Evolutionary conservation across 495 filamentous ascomycete species (phyloP).

Genomic region (Aspergillus coremiiformis): DNA sequence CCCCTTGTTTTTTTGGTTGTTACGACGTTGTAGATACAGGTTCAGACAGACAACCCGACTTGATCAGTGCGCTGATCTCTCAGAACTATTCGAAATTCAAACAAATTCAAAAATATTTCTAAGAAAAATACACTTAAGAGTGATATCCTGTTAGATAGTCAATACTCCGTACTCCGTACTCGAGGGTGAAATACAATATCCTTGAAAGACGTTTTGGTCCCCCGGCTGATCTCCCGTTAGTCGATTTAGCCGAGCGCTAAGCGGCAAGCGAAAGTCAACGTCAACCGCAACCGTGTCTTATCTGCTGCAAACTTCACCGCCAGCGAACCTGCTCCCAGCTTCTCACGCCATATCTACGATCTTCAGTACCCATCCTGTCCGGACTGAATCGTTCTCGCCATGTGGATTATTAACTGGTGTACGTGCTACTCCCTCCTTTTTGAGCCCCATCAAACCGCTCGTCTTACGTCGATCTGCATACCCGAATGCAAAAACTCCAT

Average conservation of each 20-base stretch:
- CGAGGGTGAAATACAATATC: too few relatives aligned
- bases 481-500: neutral
- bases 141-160: too few relatives aligned
- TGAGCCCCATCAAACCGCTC: too few relatives aligned
- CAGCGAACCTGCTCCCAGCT: slow-evolving; percentile 1
- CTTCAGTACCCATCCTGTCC: slow-evolving; percentile 2
- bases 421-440: slow-evolving; percentile 33
- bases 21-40: slow-evolving; percentile 6
- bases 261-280: slow-evolving; percentile 11
- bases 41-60: neutral
- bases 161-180: neutral
- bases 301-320: slow-evolving; percentile 10
- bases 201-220: neutral
- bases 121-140: too few relatives aligned
- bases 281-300: slow-evolving; percentile 28
- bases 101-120: slow-evolving; percentile 1
- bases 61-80: slow-evolving; percentile 4
- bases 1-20: slow-evolving; percentile 33
- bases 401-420: slow-evolving; percentile 99
- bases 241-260: slow-evolving; percentile 12
- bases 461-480: neutral
- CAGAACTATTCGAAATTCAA: neutral
- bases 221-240: slow-evolving; percentile 11
- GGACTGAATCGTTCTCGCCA: slow-evolving; percentile 38
- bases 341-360: neutral